Evolutionary conservation across 345 rosid genomes (phyloP).

Genomic region (Acer yangbiense): DNA sequence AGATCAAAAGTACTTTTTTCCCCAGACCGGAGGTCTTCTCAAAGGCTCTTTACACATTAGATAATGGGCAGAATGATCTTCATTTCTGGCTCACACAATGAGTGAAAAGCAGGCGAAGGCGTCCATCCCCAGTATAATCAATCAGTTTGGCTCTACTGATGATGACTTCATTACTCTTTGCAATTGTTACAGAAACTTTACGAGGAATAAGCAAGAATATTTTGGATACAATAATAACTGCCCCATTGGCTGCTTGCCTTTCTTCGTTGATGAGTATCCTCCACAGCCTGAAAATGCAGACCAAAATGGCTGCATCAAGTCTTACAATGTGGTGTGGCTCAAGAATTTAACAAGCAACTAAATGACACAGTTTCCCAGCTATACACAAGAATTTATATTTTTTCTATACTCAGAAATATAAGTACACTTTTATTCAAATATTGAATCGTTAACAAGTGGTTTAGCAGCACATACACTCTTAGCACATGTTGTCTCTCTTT

Average conservation of each 20-base stretch:
- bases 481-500: too few relatives aligned
- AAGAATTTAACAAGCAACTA: constrained; percentile 13
- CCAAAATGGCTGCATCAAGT: constrained; percentile 31
- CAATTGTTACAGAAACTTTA: constrained; percentile 17
- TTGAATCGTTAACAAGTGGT: too few relatives aligned
- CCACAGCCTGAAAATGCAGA: constrained; percentile 20
- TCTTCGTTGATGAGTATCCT: constrained; percentile 21
- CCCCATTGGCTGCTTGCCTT: constrained; percentile 45
- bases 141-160: neutral
- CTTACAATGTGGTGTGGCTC: constrained; percentile 35
- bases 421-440: too few relatives aligned
- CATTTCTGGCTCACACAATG: constrained; percentile 14
- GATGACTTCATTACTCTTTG: neutral
- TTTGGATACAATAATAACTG: constrained; percentile 49
- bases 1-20: constrained; percentile 9
- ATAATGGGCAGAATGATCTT: constrained; percentile 37
- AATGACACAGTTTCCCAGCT: too few relatives aligned
- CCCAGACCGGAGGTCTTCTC: constrained; percentile 32
- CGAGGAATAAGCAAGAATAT: constrained; percentile 33
- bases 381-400: too few relatives aligned
- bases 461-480: too few relatives aligned
- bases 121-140: constrained; percentile 11
- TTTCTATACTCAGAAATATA: too few relatives aligned
- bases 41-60: constrained; percentile 31
- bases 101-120: constrained; percentile 16